phyloP scores from a whole-genome alignment of 768 basidiomycete genomes.

The Boletus pseudopeckii region DNA sequence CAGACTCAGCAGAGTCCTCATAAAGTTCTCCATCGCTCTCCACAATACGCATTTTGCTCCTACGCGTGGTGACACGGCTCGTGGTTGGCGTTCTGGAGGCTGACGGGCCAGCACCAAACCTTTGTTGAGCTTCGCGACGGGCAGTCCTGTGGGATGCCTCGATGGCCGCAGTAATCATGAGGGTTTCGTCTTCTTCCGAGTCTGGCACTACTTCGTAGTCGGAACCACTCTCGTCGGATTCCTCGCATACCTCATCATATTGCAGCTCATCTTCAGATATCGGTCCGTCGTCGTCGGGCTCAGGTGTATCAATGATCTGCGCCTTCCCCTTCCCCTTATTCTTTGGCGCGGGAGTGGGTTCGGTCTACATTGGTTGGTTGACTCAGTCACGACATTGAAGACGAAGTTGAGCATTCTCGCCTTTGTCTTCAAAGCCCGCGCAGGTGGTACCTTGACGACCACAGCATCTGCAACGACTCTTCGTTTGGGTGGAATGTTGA shows the following conservation, averaged over 20 bases:
- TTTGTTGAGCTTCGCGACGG: slow-evolving; percentile 26
- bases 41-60: slow-evolving; percentile 11
- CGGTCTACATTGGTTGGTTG: slow-evolving; percentile 10
- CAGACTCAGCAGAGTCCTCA: not conserved
- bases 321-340: slow-evolving; percentile 28
- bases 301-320: slow-evolving; percentile 26
- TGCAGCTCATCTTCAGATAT: slow-evolving; percentile 38
- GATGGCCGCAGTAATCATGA: slow-evolving; percentile 59
- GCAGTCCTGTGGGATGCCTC: slow-evolving; percentile 47
- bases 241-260: slow-evolving; percentile 41
- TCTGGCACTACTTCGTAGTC: slow-evolving; percentile 48
- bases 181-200: slow-evolving; percentile 35
- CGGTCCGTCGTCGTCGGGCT: slow-evolving; percentile 28
- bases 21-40: slow-evolving; percentile 14
- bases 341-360: slow-evolving; percentile 1
- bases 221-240: slow-evolving; percentile 55
- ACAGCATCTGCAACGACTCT: slow-evolving; percentile 32
- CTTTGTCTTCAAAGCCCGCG: slow-evolving; percentile 21
- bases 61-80: slow-evolving; percentile 39
- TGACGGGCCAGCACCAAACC: slow-evolving; percentile 31
- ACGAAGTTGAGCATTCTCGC: slow-evolving; percentile 15
- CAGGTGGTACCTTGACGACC: slow-evolving; percentile 16
- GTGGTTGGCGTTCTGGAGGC: slow-evolving; percentile 39
- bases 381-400: slow-evolving; percentile 15
- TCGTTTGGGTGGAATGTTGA: slow-evolving; percentile 27